Conservation (phyloP, 192 early-diverging fungal species). For the Podila epigama region DNA sequence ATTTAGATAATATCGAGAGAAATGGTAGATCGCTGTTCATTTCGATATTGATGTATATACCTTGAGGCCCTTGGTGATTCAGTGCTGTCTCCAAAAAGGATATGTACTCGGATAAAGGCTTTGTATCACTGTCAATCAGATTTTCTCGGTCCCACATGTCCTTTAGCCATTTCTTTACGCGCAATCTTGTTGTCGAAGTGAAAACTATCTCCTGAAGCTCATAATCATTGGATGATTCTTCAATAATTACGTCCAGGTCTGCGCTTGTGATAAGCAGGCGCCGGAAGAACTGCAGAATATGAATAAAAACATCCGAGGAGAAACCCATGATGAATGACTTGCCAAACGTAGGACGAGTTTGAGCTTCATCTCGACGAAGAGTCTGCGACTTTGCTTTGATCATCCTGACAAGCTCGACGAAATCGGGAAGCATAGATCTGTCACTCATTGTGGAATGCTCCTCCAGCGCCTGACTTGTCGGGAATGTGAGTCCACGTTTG, state of each 20-base stretch:
- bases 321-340: conserved; percentile 59
- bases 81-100: conserved; percentile 67
- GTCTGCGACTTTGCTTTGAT: conserved; percentile 36
- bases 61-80: conserved; percentile 48
- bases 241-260: conserved; percentile 63
- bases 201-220: conserved; percentile 45
- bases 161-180: conserved; percentile 41
- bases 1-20: too few species aligned
- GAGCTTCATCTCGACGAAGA: conserved; percentile 9
- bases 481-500: conserved; percentile 55
- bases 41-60: conserved; percentile 12
- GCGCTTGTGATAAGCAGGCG: conserved; percentile 64
- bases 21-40: too few species aligned
- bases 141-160: conserved; percentile 43
- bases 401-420: conserved; percentile 45
- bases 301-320: conserved; percentile 68
- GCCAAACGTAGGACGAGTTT: conserved; percentile 25
- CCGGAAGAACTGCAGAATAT: conserved; percentile 69
- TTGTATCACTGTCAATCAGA: conserved; percentile 53
- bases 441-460: conserved; percentile 8
- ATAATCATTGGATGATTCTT: conserved; percentile 53
- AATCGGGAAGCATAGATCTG: conserved; percentile 31
- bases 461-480: conserved; percentile 12
- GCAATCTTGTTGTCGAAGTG: conserved; percentile 21
- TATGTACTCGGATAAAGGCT: conserved; percentile 58